phyloP scores from a whole-genome alignment of 116 monocot genomes.

The Phalaenopsis hybrid region DNA sequence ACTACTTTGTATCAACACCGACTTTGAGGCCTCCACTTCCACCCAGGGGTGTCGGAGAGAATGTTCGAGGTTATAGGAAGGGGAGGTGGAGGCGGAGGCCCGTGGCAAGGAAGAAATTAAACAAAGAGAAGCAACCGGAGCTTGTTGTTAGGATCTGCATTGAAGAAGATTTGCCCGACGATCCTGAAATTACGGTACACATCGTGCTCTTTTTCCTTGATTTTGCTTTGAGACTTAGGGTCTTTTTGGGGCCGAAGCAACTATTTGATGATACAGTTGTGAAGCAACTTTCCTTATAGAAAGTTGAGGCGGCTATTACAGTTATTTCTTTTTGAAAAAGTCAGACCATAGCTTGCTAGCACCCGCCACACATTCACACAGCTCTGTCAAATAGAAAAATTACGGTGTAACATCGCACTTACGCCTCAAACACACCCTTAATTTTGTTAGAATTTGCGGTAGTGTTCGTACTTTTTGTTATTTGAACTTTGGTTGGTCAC shows the following conservation, averaged over 20 bases:
- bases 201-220: neutral
- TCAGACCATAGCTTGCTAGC: too few relatives aligned
- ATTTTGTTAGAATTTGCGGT: neutral
- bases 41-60: neutral
- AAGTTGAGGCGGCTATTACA: too few relatives aligned
- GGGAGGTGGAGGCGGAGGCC: conserved; percentile 22
- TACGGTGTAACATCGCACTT: too few relatives aligned
- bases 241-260: too few relatives aligned
- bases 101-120: conserved; percentile 30
- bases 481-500: neutral
- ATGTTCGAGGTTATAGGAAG: conserved; percentile 50
- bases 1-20: too few relatives aligned
- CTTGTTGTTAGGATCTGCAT: conserved; percentile 51
- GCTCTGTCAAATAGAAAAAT: too few relatives aligned
- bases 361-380: too few relatives aligned
- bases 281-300: too few relatives aligned
- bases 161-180: conserved; percentile 77
- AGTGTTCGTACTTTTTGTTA: neutral
- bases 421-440: too few relatives aligned
- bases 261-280: too few relatives aligned
- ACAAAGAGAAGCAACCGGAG: conserved; percentile 62
- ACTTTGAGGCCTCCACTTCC: neutral
- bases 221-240: neutral
- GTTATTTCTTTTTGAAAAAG: too few relatives aligned
- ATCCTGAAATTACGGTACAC: conserved; percentile 69